Evolutionary conservation across 805 yeast species (phyloP), one percentile per base, ranked within the genome.

Genomic region (Hanseniaspora meyeri): DNA sequence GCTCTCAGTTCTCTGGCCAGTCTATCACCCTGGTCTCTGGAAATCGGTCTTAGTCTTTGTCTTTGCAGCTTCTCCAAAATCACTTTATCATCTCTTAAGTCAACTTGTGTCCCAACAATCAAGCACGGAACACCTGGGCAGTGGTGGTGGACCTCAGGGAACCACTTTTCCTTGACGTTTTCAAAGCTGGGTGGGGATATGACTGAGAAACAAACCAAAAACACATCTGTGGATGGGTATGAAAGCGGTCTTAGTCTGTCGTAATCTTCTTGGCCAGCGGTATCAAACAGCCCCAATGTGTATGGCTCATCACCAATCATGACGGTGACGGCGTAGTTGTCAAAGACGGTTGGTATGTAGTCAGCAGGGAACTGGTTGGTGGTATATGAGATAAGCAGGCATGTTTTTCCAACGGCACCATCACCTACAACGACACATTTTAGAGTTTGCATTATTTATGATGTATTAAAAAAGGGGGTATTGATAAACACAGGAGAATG

Each of bases 341-440:
- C 96, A 66, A 91, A 89, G 47, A 91, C 97, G n/a, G 98, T 91
- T 60, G 97, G 98, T 57, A 91, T 97, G 69, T 91, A 91, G 72
- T 93, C 97, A 57, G 95, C 93, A 34, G 98, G 98, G 72, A 91
- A 91, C 70, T 91, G 93, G 74, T 88, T 87, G 59, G 96, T 91
- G 54, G 97, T 91, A 73, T 91, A 91, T 61, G 97, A 90, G 67
- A 91, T 91, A 63, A 93, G 78, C 61, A 93, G 80, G 74, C 97
- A 91, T 19, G 97, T 91, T 77, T 89, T 91, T 65, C 98, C 98
- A 61, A 93, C 97, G 64, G 97, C 97, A 87, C 98, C 98, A 74
- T 93, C 98, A 62, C 98, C 98, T 57, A 93, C 97, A 62, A 91
- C 97, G 62, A 93, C 97, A 78, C 97, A 93, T 74, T 91, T 91